Evolutionary conservation across 106 monocot species (phyloP).

Genomic region (Phalaenopsis aphrodite): DNA sequence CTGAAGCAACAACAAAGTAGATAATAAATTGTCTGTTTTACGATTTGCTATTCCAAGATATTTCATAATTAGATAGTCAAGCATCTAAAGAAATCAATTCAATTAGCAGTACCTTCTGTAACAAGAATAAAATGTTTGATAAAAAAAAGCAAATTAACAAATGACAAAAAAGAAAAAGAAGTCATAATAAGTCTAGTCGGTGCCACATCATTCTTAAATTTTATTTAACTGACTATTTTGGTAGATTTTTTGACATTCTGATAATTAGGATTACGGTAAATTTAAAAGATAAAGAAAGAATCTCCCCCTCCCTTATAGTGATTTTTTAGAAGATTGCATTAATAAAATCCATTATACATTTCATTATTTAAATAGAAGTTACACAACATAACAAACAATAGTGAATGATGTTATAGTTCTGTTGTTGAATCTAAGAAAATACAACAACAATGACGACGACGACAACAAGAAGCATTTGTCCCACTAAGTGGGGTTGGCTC

Average conservation of each 20-base stretch:
- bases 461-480: too few species aligned
- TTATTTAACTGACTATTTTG: neutral
- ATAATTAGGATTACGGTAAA: conserved; percentile 1
- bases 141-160: neutral
- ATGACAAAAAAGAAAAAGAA: neutral
- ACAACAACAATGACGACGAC: too few species aligned
- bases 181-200: neutral
- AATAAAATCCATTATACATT: neutral
- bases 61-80: neutral
- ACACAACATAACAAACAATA: too few species aligned
- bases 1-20: conserved; percentile 24
- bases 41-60: neutral
- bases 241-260: neutral
- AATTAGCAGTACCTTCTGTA: neutral
- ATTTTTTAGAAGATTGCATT: neutral
- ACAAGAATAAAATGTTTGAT: too few species aligned
- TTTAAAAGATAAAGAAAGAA: neutral
- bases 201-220: neutral
- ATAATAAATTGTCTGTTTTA: neutral
- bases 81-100: neutral
- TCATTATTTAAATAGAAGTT: neutral
- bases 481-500: too few species aligned
- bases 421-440: too few species aligned
- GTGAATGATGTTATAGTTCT: too few species aligned
- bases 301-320: neutral